Conservation (phyloP, 371 early-diverging fungal genomes). For the Mortierella sp. region DNA sequence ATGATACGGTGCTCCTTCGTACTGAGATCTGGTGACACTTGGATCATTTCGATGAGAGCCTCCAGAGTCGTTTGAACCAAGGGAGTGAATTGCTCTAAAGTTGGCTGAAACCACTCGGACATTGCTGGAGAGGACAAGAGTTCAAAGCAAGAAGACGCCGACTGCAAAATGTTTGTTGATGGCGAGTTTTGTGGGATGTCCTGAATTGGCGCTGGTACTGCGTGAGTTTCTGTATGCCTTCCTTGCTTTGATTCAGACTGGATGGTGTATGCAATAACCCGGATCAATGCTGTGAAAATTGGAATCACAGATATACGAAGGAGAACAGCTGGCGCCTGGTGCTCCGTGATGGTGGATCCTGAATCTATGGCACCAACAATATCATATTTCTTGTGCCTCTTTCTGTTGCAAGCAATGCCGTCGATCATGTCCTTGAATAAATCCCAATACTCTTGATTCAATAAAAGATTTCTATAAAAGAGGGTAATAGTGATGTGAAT, state of each 20-base stretch:
- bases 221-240: slow-evolving; percentile 14
- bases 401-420: slow-evolving; percentile 19
- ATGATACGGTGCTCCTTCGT: slow-evolving; percentile 9
- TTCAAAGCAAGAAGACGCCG: slow-evolving; percentile 24
- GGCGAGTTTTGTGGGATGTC: slow-evolving; percentile 2
- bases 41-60: slow-evolving; percentile 18
- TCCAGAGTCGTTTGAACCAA: slow-evolving; percentile 43
- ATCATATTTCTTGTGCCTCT: slow-evolving; percentile 6
- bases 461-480: slow-evolving; percentile 10
- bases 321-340: slow-evolving; percentile 29
- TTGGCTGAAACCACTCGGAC: slow-evolving; percentile 52
- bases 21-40: slow-evolving; percentile 6
- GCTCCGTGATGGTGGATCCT: slow-evolving; percentile 1
- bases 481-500: neutral
- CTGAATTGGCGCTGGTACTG: neutral
- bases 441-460: slow-evolving; percentile 47
- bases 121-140: slow-evolving; percentile 27
- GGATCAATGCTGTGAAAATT: slow-evolving; percentile 38
- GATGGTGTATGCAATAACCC: slow-evolving; percentile 7
- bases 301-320: slow-evolving; percentile 44
- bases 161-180: slow-evolving; percentile 13
- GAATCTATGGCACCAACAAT: neutral
- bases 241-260: slow-evolving; percentile 10
- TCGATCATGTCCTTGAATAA: slow-evolving; percentile 42
- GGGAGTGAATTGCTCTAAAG: slow-evolving; percentile 52